Percentiles rank a stretch among this genome's conserved stretches.
These are phyloP conservation scores for Coemansia sp. DNA, from an alignment of 192 early-diverging fungal genomes.

Conservation along the genomic window DNA sequence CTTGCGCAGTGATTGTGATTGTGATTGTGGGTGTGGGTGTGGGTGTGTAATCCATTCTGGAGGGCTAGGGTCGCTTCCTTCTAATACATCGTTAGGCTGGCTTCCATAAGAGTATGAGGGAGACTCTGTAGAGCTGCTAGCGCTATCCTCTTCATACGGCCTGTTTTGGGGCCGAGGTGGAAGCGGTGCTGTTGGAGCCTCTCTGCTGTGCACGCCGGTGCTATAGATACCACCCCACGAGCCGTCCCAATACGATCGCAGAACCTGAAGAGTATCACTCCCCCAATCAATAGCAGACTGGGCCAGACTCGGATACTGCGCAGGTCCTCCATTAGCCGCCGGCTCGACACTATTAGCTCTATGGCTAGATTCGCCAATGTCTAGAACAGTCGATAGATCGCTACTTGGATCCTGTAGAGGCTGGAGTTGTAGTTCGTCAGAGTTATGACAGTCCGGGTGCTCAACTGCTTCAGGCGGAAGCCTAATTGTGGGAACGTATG, in stretches of 20 bases:
- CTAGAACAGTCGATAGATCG: conserved; percentile 2
- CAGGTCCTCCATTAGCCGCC: neutral
- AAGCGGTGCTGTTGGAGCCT: conserved; percentile 8
- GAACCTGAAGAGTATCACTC: conserved; percentile 37
- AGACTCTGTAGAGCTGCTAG: neutral
- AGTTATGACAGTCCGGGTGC: neutral
- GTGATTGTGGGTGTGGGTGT: neutral
- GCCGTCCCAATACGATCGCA: conserved; percentile 47
- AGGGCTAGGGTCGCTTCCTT: neutral
- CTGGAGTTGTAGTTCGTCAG: neutral
- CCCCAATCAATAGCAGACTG: conserved; percentile 46
- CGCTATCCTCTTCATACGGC: no score
- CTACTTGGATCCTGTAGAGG: neutral
- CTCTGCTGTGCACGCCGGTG: conserved; percentile 4
- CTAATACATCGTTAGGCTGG: neutral
- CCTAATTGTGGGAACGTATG: conserved; percentile 29
- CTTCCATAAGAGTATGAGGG: no score
- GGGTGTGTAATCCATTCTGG: no score
- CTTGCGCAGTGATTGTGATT: neutral
- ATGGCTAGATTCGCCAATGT: neutral
- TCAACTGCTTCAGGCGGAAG: conserved; percentile 12
- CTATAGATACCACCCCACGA: conserved; percentile 3
- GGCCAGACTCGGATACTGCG: conserved; percentile 19
- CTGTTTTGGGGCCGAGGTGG: neutral
- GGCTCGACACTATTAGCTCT: neutral